phyloP scores from a whole-genome alignment of 108 stramenopile genomes.

The Epithemia pelagica region DNA sequence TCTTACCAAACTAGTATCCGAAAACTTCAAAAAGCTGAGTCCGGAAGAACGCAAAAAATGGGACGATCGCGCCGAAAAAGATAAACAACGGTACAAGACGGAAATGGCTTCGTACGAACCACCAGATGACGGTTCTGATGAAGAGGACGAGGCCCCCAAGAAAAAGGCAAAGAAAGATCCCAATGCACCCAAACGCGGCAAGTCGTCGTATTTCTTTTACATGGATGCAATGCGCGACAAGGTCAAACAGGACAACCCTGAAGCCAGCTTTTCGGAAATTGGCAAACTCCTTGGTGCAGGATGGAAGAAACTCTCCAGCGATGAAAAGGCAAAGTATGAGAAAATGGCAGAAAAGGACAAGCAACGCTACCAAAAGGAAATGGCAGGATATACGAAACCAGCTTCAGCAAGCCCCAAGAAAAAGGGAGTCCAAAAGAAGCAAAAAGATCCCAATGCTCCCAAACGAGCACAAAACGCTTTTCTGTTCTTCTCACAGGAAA shows the following conservation, averaged over 20 bases:
- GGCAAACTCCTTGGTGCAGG: conserved; percentile 38
- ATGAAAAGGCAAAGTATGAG: conserved; percentile 61
- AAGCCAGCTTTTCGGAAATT: conserved; percentile 38
- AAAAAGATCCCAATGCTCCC: conserved; percentile 64
- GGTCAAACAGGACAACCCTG: conserved; percentile 68
- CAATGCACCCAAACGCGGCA: conserved; percentile 52
- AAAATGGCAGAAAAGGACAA: conserved; percentile 57
- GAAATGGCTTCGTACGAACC: conserved; percentile 48
- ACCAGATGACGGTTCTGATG: conserved; percentile 8
- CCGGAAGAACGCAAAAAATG: conserved; percentile 25
- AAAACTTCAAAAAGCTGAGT: conserved; percentile 33
- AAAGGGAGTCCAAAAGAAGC: conserved; percentile 25
- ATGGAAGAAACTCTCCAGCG: conserved; percentile 47
- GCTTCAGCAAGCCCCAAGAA: background rate
- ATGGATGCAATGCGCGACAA: conserved; percentile 40
- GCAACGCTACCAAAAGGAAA: conserved; percentile 51
- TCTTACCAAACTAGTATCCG: conserved; percentile 29
- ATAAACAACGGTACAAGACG: conserved; percentile 40
- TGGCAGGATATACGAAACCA: conserved; percentile 34
- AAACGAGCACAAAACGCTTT: conserved; percentile 55
- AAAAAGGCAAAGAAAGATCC: conserved; percentile 52
- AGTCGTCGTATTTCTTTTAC: conserved; percentile 63
- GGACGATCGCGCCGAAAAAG: conserved; percentile 37
- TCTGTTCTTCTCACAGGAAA: conserved; percentile 54
- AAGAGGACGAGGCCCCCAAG: conserved; percentile 11